A percentile compares a stretch with the other conserved stretches of the same genome.
These are phyloP conservation scores for Actinomortierella ambigua DNA, from an alignment of 371 early-diverging fungal species.

Conservation along the genomic window DNA sequence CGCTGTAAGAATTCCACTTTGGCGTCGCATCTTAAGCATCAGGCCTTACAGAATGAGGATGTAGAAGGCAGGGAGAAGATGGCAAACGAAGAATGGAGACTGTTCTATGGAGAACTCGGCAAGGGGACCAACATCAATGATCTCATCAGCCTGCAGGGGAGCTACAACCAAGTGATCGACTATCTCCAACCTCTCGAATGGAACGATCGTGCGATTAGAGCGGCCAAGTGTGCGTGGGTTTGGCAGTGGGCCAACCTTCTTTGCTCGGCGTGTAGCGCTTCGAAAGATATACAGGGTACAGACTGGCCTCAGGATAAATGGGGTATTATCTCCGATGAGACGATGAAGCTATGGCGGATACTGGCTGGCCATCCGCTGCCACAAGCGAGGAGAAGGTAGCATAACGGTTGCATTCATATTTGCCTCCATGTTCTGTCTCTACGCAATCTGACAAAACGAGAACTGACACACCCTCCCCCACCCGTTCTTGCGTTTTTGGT, in stretches of 20 bases:
- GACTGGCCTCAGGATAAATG: conserved; percentile 15
- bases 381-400: conserved; percentile 8
- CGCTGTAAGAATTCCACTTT: conserved; percentile 10
- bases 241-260: conserved; percentile 22
- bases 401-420: no score
- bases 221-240: conserved; percentile 33
- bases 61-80: conserved; percentile 2
- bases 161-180: conserved; percentile 16
- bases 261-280: conserved; percentile 4
- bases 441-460: no score
- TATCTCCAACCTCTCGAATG: conserved; percentile 24
- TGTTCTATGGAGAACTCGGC: conserved; percentile 26
- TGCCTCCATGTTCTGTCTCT: no score
- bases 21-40: not conserved
- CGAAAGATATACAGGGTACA: not conserved
- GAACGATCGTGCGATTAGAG: conserved; percentile 19
- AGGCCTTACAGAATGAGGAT: conserved; percentile 1
- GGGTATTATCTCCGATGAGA: conserved; percentile 13
- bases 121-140: not conserved
- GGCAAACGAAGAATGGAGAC: conserved; percentile 3
- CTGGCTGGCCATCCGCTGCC: conserved; percentile 12
- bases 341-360: conserved; percentile 19
- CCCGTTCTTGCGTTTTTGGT: no score
- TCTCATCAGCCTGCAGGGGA: conserved; percentile 23
- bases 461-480: no score